Percentiles rank a stretch among this genome's conserved stretches.
These are phyloP conservation scores for Cardiospermum halicacabum DNA, from an alignment of 345 rosid species.

Conservation along the genomic window DNA sequence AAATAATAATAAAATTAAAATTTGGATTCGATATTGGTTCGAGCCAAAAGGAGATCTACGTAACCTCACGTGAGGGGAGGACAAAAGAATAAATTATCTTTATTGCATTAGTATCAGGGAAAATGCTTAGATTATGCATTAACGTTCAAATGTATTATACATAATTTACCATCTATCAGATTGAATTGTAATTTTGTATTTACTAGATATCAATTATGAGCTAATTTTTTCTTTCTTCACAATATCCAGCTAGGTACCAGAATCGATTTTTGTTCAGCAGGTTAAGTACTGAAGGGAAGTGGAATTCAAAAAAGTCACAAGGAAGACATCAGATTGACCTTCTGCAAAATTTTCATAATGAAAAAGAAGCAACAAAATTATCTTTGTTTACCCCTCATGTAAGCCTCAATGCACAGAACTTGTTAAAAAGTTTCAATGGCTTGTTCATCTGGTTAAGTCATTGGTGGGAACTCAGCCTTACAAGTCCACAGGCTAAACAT, in stretches of 20 bases:
- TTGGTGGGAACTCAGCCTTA: neutral
- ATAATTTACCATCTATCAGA: neutral
- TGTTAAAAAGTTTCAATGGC: slow-evolving; percentile 2
- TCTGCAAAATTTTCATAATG: slow-evolving; percentile 2
- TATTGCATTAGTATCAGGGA: neutral
- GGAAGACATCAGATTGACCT: neutral
- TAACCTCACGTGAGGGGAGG: neutral
- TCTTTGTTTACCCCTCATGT: neutral
- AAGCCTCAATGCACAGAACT: neutral
- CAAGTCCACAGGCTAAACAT: neutral
- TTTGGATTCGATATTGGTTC: neutral
- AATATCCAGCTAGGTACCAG: neutral
- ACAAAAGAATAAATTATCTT: neutral
- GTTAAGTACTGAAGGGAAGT: neutral
- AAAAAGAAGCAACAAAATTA: neutral
- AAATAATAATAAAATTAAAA: neutral
- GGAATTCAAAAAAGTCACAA: neutral
- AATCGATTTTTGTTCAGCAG: neutral
- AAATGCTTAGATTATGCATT: neutral
- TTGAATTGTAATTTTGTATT: too few species aligned
- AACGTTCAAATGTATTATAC: neutral
- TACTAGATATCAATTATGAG: neutral
- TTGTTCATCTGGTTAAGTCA: neutral
- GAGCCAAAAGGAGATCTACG: neutral
- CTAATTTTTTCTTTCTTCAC: neutral